Conservation (phyloP, 2,329 filamentous ascomycete genomes). For the Penicillium decumbens region DNA sequence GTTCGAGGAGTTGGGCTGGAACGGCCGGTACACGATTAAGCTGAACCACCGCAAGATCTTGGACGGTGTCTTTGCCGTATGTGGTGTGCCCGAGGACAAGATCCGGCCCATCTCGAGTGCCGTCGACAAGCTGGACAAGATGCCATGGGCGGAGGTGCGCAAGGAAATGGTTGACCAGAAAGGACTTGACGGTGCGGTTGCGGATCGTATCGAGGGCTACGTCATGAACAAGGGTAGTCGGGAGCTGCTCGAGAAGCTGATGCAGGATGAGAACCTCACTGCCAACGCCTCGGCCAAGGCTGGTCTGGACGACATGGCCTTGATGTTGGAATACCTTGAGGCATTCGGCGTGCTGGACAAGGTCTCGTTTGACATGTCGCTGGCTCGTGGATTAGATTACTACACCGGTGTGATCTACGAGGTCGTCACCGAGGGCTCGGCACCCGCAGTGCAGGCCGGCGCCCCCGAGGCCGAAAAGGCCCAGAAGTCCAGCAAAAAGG, state of each 20-base stretch:
- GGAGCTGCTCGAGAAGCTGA: constrained; percentile 67
- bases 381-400: constrained; percentile 88
- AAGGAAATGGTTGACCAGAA: constrained; percentile 94
- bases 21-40: constrained; percentile 76
- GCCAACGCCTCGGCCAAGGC: constrained; percentile 71
- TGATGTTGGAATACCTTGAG: constrained; percentile 77
- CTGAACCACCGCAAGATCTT: constrained; percentile 93
- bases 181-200: constrained; percentile 68
- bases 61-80: constrained; percentile 86
- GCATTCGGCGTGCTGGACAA: constrained; percentile 67
- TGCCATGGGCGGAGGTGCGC: constrained; percentile 82
- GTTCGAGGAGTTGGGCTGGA: constrained; percentile 73
- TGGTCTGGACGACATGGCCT: constrained; percentile 73
- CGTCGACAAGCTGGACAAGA: constrained; percentile 93
- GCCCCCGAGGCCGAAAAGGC: constrained; percentile 35
- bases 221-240: constrained; percentile 71
- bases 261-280: constrained; percentile 61
- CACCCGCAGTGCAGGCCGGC: constrained; percentile 47
- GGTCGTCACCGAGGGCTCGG: constrained; percentile 76
- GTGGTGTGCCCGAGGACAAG: constrained; percentile 81
- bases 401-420: constrained; percentile 90
- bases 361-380: constrained; percentile 82
- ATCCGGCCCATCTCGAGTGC: constrained; percentile 85
- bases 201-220: constrained; percentile 82
- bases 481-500: constrained; percentile 41